A percentile compares a stretch with the other conserved stretches of the same genome.
phyloP scores from a whole-genome alignment of 208 protist genomes.

The Crithidia expoeki region DNA sequence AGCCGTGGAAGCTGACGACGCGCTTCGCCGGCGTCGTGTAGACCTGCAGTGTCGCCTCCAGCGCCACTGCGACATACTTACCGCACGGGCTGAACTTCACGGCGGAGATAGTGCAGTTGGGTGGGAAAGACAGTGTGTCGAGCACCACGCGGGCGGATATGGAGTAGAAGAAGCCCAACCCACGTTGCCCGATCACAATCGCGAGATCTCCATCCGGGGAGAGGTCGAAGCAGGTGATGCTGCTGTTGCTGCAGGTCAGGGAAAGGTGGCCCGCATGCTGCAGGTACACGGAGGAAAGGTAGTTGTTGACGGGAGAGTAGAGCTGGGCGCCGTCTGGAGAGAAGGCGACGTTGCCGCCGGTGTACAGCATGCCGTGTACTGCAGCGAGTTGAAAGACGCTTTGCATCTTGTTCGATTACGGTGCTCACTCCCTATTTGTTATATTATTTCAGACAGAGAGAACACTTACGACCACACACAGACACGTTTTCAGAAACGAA shows the following conservation, averaged over 20 bases:
- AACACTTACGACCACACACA: neutral
- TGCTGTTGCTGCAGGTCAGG: conserved; percentile 88
- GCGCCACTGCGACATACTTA: conserved; percentile 84
- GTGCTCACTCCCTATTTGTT: conserved; percentile 8
- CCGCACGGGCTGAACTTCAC: conserved; percentile 90
- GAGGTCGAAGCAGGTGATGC: conserved; percentile 89
- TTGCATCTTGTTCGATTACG: conserved; percentile 47
- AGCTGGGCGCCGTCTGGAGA: conserved; percentile 79
- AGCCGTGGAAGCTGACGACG: conserved; percentile 85
- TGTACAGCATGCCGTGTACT: conserved; percentile 94
- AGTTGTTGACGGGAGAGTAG: conserved; percentile 90
- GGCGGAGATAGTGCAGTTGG: conserved; percentile 59
- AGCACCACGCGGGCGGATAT: conserved; percentile 85
- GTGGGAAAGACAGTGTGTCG: conserved; percentile 89
- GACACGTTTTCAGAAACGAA: neutral
- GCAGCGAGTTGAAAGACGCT: conserved; percentile 86
- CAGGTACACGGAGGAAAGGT: conserved; percentile 80
- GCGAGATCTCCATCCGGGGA: conserved; percentile 84
- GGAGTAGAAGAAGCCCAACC: conserved; percentile 90
- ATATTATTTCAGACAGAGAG: too few relatives aligned
- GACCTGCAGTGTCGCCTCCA: conserved; percentile 89
- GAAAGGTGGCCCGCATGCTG: conserved; percentile 78
- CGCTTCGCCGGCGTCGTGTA: conserved; percentile 85
- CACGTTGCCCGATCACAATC: conserved; percentile 76
- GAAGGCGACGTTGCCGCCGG: conserved; percentile 89